Base-by-base conservation (phyloP, 225 moss, liverwort and hornwort species). In the Straminergon stramineum region DNA sequence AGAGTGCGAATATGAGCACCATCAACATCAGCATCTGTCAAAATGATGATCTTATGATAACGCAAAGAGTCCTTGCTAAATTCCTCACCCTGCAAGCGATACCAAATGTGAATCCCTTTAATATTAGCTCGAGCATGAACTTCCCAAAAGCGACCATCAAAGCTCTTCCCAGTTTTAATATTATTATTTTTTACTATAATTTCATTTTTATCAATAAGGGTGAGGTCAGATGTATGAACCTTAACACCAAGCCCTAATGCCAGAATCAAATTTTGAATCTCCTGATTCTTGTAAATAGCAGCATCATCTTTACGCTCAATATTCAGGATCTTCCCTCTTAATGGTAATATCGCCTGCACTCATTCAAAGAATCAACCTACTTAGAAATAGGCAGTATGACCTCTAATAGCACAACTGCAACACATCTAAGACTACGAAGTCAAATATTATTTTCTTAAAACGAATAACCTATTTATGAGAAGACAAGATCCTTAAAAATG, bases 11-110 rank as follows among this genome's bases (percentile, higher is more conserved):
- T 99, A 87, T 99, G 99, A 68, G 99, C 97, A 90, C 99, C 99
- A 88, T 99, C 99, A 68, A 99, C 99, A 92, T 99, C 99, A 52
- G 99, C 99, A 95, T 99, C 97, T 58, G 99, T 99, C 81, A 99
- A 94, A 85, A 99, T 96, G 48, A 99, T 99, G 39, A 99, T 96
- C 91, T 99, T 99, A 83, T 99, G 97, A 93, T 99, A 99, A 41
- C 97, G 96, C 73, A 99, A 90, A 57, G 96, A 91, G 80, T 96
- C 96, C 93, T 95, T 94, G 86, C 95, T 97, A 84, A 97, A 99
- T 83, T 99, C 99, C 86, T 99, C 99, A 75, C 99, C 99, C 97
- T 96, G 95, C 86, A 88, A 86, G 75, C 81, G 88, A 88, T 57
- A 91, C 58, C 73, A 60, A 82, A 78, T 85, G 63, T 53, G n/a